phyloP scores from a whole-genome alignment of 129 eudicot species.

The Apium graveolens region DNA sequence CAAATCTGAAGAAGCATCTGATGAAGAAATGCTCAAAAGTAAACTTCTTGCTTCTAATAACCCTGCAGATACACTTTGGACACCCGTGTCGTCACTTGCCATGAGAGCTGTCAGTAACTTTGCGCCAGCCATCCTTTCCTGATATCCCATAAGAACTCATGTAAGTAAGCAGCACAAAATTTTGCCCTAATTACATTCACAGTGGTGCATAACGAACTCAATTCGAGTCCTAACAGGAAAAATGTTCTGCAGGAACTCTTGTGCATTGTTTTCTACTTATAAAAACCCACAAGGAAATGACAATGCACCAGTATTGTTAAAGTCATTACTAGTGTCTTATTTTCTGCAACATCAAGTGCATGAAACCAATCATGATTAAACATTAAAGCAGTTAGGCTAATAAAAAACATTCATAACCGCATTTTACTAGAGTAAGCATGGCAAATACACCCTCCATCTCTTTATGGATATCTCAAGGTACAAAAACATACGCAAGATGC shows the following conservation, averaged over 20 bases:
- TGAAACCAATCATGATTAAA: neutral
- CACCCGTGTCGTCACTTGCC: conserved; percentile 63
- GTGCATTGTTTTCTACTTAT: too few species aligned
- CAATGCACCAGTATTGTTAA: neutral
- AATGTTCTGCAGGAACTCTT: too few species aligned
- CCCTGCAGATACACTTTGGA: conserved; percentile 49
- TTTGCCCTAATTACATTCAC: neutral
- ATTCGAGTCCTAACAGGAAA: neutral
- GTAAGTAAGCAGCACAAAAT: neutral
- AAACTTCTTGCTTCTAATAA: conserved; percentile 49
- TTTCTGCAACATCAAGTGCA: neutral
- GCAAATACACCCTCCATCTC: neutral
- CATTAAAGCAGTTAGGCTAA: neutral
- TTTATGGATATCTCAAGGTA: neutral
- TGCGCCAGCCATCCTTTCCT: conserved; percentile 80
- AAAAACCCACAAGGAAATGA: neutral
- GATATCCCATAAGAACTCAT: conserved; percentile 2
- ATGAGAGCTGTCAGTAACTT: conserved; percentile 64
- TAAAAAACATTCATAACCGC: neutral
- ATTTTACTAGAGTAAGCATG: neutral
- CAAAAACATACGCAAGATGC: neutral
- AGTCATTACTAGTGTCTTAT: neutral
- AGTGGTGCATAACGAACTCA: neutral
- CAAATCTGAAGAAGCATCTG: conserved; percentile 53
- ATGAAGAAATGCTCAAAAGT: conserved; percentile 37